Evolutionary conservation across 352 stramenopile species (phyloP).

Genomic region (Peronospora belbahrii): DNA sequence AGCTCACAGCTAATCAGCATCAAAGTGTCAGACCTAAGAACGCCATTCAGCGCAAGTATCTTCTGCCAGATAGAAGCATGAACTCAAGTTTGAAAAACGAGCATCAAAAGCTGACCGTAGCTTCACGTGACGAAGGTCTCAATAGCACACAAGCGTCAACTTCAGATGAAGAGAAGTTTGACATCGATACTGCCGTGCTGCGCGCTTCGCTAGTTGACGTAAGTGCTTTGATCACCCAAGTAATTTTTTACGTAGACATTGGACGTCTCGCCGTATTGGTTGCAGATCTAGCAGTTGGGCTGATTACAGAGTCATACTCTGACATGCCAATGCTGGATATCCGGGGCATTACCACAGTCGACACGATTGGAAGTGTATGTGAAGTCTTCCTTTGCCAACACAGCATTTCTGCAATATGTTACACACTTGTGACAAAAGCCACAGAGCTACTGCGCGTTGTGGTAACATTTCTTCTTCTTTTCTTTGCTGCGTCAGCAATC

Average conservation of each 20-base stretch:
- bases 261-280: conserved; percentile 21
- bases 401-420: conserved; percentile 32
- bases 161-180: conserved; percentile 12
- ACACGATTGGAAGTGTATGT: conserved; percentile 37
- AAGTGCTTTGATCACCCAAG: conserved; percentile 16
- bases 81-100: conserved; percentile 24
- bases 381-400: conserved; percentile 40
- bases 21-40: conserved; percentile 15
- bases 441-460: conserved; percentile 27
- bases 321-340: conserved; percentile 48
- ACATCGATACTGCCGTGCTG: conserved; percentile 29
- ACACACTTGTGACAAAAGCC: conserved; percentile 30
- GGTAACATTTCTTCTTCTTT: conserved; percentile 35
- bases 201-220: conserved; percentile 25
- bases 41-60: conserved; percentile 20
- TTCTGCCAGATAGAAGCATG: conserved; percentile 19
- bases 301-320: conserved; percentile 60
- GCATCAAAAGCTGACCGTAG: conserved; percentile 5
- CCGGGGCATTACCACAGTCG: conserved; percentile 38
- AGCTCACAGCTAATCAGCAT: conserved; percentile 27
- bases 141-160: conserved; percentile 4
- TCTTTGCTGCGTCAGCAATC: conserved; percentile 22
- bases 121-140: not conserved
- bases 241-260: conserved; percentile 32
- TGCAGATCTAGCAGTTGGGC: conserved; percentile 26